These are phyloP conservation scores for Verticillium tricorpus DNA, from an alignment of 2,329 filamentous ascomycete genomes.

Conservation along the genomic window DNA sequence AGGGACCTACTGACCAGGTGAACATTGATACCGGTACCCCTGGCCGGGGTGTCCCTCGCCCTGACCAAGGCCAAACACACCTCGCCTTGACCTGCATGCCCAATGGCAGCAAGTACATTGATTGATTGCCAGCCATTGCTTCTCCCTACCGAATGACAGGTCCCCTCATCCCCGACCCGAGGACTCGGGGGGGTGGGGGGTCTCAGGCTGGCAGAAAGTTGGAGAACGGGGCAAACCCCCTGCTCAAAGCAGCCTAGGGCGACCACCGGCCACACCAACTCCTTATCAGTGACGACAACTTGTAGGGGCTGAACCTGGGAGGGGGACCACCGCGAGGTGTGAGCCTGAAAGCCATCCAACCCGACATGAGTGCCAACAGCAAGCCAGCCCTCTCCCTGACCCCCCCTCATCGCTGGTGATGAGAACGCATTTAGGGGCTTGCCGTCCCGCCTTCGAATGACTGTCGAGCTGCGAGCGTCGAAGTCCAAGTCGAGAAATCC, in stretches of 20 bases:
- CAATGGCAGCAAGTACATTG: background rate
- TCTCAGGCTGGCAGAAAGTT: background rate
- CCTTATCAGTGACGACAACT: constrained; percentile 12
- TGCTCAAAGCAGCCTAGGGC: background rate
- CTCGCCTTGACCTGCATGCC: background rate
- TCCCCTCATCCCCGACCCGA: background rate
- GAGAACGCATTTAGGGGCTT: background rate
- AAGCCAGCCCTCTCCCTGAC: background rate
- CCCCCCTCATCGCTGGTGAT: background rate
- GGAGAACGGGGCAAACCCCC: background rate
- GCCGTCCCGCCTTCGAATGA: background rate
- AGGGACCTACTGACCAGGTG: too few species aligned
- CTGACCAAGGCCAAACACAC: too few species aligned
- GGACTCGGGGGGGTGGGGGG: background rate
- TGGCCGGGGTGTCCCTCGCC: too few species aligned
- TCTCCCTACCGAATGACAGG: background rate
- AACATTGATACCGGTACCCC: too few species aligned
- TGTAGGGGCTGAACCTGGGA: constrained; percentile 24
- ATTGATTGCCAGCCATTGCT: background rate
- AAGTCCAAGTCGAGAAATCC: background rate
- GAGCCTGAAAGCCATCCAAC: background rate
- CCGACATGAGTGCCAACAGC: background rate
- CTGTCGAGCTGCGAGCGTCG: background rate
- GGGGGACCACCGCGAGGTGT: constrained; percentile 17
- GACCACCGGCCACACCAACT: background rate